Evolutionary conservation across 2,329 filamentous ascomycete species (phyloP), one percentile per base, ranked within the genome.

Genomic region (Colletotrichum phormii): DNA sequence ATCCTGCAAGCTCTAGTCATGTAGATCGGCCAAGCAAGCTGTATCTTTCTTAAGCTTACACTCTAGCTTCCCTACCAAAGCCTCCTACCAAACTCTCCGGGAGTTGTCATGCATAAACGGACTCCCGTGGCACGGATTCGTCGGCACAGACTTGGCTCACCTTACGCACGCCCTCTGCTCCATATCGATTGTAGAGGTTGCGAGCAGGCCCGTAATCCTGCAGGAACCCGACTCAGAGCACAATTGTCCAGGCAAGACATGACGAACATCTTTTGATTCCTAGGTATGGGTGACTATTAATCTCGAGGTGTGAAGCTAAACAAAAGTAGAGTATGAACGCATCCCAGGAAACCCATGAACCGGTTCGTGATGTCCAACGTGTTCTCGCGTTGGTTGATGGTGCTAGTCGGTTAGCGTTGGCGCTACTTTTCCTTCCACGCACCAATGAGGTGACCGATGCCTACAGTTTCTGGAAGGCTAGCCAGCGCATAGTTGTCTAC

Each of bases 331-430:
- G 33, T 6, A 35, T 15, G 35, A 72, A 65, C 65, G 55, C 46
- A 70, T 61, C 46, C 3, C 13, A 29, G 37, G 5, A 24, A 18
- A 31, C 0, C n/a, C 49, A 37, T 22, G 71, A 71, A 71, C 61
- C 60, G 37, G 66, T 61, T 65, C 54, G 18, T 26, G 6, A 68
- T 42, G 37, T 26, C 29, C 24, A 18, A 57, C 61, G 64, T 35
- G 60, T 55, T 49, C 55, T 35, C 7, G 60, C 62, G 33, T 61
- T 51, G 54, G 37, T 42, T 24, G 18, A 59, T 46, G 29, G 22
- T 57, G 42, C 67, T 70, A 71, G 60, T 18, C 26, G 7, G 15
- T 8, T 73, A 73, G 71, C 55, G 46, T 53, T 18, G 5, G 26
- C 49, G 71, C 71, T 71, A 71, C 59, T 11, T 5, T 13, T 24